Evolutionary conservation across 148 eudicot genomes (phyloP), one percentile per base, ranked within the genome.

Genomic region (Polygonum maritimum): DNA sequence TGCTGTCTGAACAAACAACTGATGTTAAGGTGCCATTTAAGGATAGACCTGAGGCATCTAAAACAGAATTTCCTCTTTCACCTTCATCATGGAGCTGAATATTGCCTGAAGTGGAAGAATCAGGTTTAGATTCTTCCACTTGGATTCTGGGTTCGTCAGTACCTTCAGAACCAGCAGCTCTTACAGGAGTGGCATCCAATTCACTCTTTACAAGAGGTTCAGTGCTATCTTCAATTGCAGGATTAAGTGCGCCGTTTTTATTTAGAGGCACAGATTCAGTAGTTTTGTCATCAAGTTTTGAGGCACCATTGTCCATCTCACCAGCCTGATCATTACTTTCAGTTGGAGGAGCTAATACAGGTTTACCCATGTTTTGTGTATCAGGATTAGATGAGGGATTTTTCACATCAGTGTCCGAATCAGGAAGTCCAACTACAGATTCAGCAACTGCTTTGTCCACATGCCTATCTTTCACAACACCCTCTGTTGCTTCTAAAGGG

Each of bases 311-410:
- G 16, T 11, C 69, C 26, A 58, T 13, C 67, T 58, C 67, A 58
- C 22, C 35, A 58, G 31, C 71, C 45, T 67, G 44, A 44, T 55
- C 55, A 47, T 70, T 31, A 54, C 22, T 79, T 78, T 75, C 74
- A 22, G 57, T 74, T 22, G 77, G 70, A 52, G 75, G 49, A 54
- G 76, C 80, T 26, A 52, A 35, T 38, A 55, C 76, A 39, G 75
- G 48, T 10, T 76, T 86, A 79, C 77, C 80, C 62, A 48, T 72
- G 51, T 70, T 45, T 52, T 47, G 75, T 48, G 40, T 60, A 12
- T 52, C 21, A 58, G 44, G 75, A 72, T 47, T 60, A 63, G 81
- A 48, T 38, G 73, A 73, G 16, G 71, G 35, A 19, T 69, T 57
- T 41, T 75, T 76, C 71, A 36, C 78, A 33, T 77, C 73, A 67